Base-by-base conservation (phyloP, 148 eudicot species). In the Suaeda aralocaspica region DNA sequence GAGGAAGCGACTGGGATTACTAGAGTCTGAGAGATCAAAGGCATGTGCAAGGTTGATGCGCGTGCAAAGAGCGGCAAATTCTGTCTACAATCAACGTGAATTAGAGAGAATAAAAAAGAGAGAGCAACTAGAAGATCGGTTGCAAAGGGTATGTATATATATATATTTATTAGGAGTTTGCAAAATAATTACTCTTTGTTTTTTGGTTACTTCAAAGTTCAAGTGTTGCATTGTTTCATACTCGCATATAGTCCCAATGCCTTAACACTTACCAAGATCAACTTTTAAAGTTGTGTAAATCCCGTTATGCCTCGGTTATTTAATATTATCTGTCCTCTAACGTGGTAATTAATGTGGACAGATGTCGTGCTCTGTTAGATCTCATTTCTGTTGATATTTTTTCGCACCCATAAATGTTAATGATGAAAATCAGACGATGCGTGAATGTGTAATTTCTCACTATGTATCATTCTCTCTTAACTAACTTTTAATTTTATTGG, bases 1-100 rank as follows among this genome's bases (percentile, higher is more conserved):
- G 84, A 91, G 81, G 79, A 94, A 94, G 75, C 70, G 99, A 46
- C 51, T 86, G 64, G 91, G 88, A 56, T 77, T 91, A 60, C 73
- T 94, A 59, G 99, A 94, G 77, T 92, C 88, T 64, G 98, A 94
- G 83, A 89, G 88, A 78, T 82, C 79, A 50, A 88, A 80, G 79
- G 97, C 97, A 59, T 85, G 74, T 72, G 99, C 91, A 28, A 86
- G 92, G 83, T 68, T 86, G 49, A 44, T 89, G 68, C 84, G 84
- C 78, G 99, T 89, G 73, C 84, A 76, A 53, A 83, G 83, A 57
- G 96, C 77, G 11, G 96, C 97, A 14, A 84, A 77, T 67, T 86
- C 85, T 70, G 81, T 91, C 51, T 70, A 83, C 68, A 75, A 69
- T 63, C 91, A 86, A 74, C 80, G 92, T 57, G 97, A 95, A 76